Percentiles rank a stretch among this genome's conserved stretches.
These are phyloP conservation scores for Yarrowia galli DNA, from an alignment of 1,139 yeast species.

Conservation along the genomic window DNA sequence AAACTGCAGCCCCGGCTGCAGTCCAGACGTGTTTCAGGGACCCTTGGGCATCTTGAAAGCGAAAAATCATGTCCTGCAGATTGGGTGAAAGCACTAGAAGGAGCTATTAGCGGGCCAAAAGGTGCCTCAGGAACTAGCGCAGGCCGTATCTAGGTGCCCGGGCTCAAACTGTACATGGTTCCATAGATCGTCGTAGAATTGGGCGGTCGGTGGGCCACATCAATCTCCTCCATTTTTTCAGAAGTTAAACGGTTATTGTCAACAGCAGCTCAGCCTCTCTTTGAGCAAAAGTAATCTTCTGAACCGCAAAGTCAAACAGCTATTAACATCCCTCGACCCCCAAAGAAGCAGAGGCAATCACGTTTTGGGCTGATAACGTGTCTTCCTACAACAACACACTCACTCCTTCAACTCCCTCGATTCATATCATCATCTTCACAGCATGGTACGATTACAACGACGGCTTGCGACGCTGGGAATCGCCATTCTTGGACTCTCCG, in stretches of 20 bases:
- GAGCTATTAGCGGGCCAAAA: no score
- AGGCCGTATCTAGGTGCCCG: neutral
- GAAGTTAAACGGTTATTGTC: neutral
- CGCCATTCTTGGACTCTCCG: slow-evolving; percentile 8
- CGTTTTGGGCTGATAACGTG: slow-evolving; percentile 24
- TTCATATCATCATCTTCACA: slow-evolving; percentile 2
- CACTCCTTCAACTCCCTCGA: neutral
- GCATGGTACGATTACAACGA: slow-evolving; percentile 28
- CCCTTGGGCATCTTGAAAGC: neutral
- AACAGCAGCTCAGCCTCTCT: slow-evolving; percentile 22
- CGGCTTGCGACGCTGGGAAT: slow-evolving; percentile 26
- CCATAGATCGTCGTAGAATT: no score
- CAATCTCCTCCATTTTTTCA: neutral
- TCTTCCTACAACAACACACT: neutral
- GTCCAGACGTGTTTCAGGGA: neutral
- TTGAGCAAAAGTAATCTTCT: neutral
- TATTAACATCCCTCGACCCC: neutral
- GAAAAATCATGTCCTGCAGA: neutral
- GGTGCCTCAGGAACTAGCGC: no score
- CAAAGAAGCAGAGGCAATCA: slow-evolving; percentile 11
- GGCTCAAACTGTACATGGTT: no score
- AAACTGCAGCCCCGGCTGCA: neutral
- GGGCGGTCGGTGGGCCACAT: neutral
- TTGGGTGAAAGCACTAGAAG: no score
- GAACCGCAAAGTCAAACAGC: slow-evolving; percentile 15